These are phyloP conservation scores for Tephrocybe sp. DNA, from an alignment of 768 basidiomycete genomes.

Conservation along the genomic window DNA sequence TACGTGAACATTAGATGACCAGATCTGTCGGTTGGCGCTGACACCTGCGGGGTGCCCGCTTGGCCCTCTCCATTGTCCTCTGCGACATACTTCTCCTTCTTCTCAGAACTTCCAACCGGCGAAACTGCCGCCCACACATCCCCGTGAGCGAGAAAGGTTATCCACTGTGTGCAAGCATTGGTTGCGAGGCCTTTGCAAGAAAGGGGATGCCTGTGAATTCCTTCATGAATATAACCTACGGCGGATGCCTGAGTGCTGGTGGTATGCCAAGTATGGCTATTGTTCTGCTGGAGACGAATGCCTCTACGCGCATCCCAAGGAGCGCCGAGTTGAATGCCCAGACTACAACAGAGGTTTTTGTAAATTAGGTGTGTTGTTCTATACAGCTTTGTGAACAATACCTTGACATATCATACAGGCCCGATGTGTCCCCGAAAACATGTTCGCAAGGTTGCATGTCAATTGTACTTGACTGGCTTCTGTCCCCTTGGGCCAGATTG, in stretches of 20 bases:
- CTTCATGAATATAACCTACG: slow-evolving; percentile 98
- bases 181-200: slow-evolving; percentile 97
- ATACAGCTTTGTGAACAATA: background rate
- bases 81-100: slow-evolving; percentile 90
- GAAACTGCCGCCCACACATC: slow-evolving; percentile 78
- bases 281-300: slow-evolving; percentile 98
- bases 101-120: slow-evolving; percentile 88
- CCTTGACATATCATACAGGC: slow-evolving; percentile 42
- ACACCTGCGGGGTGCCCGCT: slow-evolving; percentile 87
- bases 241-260: slow-evolving; percentile 99
- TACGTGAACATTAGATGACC: slow-evolving; percentile 61
- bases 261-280: slow-evolving; percentile 97
- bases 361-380: slow-evolving; percentile 68
- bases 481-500: slow-evolving; percentile 92
- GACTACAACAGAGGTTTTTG: slow-evolving; percentile 97
- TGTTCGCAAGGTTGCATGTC: slow-evolving; percentile 87
- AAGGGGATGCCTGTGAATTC: slow-evolving; percentile 97
- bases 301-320: slow-evolving; percentile 93
- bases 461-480: slow-evolving; percentile 88
- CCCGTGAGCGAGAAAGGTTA: slow-evolving; percentile 78
- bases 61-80: slow-evolving; percentile 87
- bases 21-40: slow-evolving; percentile 87
- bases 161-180: slow-evolving; percentile 99
- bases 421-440: slow-evolving; percentile 91
- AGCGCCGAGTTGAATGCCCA: slow-evolving; percentile 89